Percentiles rank a stretch among this genome's conserved stretches.
These are phyloP conservation scores for Protostelium mycophagum DNA, from an alignment of 78 protist genomes.

Conservation along the genomic window DNA sequence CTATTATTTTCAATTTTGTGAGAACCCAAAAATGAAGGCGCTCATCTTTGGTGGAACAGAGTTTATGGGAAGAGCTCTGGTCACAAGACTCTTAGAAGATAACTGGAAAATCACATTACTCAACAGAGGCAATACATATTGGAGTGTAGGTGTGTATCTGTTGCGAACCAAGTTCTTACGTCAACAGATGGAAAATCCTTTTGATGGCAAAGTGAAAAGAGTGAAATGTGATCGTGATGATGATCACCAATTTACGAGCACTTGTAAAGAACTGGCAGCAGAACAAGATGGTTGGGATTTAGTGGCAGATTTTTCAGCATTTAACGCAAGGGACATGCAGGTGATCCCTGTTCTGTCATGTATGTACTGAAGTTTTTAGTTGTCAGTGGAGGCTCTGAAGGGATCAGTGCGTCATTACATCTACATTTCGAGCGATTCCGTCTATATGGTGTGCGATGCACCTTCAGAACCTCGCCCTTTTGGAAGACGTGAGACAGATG, in stretches of 20 bases:
- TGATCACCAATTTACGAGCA: neutral
- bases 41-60: neutral
- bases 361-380: neutral
- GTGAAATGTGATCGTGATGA: neutral
- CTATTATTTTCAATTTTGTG: neutral
- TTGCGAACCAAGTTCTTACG: neutral
- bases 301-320: neutral
- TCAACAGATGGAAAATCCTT: neutral
- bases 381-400: neutral
- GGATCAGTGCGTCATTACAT: neutral
- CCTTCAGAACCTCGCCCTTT: neutral
- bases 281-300: neutral
- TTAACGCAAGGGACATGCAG: neutral
- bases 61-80: neutral
- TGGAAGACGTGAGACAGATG: neutral
- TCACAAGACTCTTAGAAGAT: neutral
- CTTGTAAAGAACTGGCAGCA: neutral
- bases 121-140: neutral
- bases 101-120: neutral
- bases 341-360: neutral
- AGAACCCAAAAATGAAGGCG: neutral
- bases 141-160: neutral
- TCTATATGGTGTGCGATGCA: neutral
- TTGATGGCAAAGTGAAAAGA: neutral
- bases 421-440: neutral